Evolutionary conservation across 208 protist species (phyloP), one percentile per base, ranked within the genome.

Genomic region (Trypanosoma melophagium): DNA sequence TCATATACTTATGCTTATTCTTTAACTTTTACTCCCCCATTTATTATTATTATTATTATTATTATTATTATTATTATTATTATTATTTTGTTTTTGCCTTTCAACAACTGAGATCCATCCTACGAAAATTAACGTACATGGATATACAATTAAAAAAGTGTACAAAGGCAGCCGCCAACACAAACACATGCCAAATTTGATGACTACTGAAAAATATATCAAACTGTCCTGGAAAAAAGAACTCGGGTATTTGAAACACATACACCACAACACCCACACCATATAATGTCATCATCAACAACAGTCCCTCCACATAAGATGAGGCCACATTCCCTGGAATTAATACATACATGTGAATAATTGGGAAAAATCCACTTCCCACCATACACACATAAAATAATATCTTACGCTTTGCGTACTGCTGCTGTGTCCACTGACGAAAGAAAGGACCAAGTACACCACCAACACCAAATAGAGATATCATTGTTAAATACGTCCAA

Each of bases 131-230:
- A 12, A 70, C 35, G 54, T 89, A 92, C 81, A 94, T 92, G 50
- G 57, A 55, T 3, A 80, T 74, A 56, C 79, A 79, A 61, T 90
- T 94, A 57, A 76, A 83, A 42, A 89, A 93, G 60, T 93, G 87
- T 17, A 82, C 86, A 28, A 88, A 59, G 1, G 87, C 84, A 0
- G 89, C 89, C 16, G 71, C 72, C n/a, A 95, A 66, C 38, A 95
- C 87, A 57, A 87, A 91, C n/a, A 82, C 41, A 62, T 95, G 89
- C 84, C 84, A 95, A 25, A 95, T 84, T 51, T 95, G 84, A 52
- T 95, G 89, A 55, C 78, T 87, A 2, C 72, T 80, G 35, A 82
- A 80, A 63, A 80, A 92, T 0, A 87, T 17, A 60, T 95, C 89
- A 63, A 93, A 95, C 8, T 62, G 63, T 40, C 89, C 89, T 17